These are phyloP conservation scores for Nigrospora sphaerica DNA, from an alignment of 2,329 filamentous ascomycete species.

Conservation along the genomic window DNA sequence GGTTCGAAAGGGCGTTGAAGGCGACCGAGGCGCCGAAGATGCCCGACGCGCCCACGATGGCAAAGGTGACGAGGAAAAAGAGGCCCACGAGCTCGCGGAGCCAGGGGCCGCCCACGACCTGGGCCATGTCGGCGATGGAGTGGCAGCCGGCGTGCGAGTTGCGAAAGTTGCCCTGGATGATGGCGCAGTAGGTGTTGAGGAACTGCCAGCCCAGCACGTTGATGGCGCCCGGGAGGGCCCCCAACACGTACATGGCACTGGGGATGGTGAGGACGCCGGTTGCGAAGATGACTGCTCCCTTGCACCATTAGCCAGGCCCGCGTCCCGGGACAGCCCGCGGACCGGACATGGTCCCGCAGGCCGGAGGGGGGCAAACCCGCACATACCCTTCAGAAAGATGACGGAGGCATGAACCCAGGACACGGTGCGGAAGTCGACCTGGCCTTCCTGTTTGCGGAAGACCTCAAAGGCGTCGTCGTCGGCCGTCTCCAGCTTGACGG, in stretches of 20 bases:
- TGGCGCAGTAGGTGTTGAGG: slow-evolving; percentile 29
- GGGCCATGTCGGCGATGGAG: slow-evolving; percentile 47
- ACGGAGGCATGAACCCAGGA: slow-evolving; percentile 39
- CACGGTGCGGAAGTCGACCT: slow-evolving; percentile 40
- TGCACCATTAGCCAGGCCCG: background rate
- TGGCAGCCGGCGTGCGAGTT: slow-evolving; percentile 30
- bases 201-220: slow-evolving; percentile 34
- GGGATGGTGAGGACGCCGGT: slow-evolving; percentile 35
- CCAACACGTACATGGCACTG: slow-evolving; percentile 32
- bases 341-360: background rate
- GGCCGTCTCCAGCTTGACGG: slow-evolving; percentile 12
- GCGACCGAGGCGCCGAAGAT: slow-evolving; percentile 53
- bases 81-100: slow-evolving; percentile 45
- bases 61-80: slow-evolving; percentile 50
- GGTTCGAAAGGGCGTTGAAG: slow-evolving; percentile 50
- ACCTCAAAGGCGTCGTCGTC: slow-evolving; percentile 29
- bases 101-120: slow-evolving; percentile 43
- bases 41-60: slow-evolving; percentile 48
- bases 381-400: slow-evolving; percentile 35
- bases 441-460: slow-evolving; percentile 34
- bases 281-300: slow-evolving; percentile 29
- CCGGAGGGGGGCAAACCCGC: background rate
- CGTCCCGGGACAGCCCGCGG: background rate
- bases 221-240: slow-evolving; percentile 33
- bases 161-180: slow-evolving; percentile 31